These are phyloP conservation scores for Taiozyma onychis DNA, from an alignment of 1,139 yeast species.

Conservation along the genomic window DNA sequence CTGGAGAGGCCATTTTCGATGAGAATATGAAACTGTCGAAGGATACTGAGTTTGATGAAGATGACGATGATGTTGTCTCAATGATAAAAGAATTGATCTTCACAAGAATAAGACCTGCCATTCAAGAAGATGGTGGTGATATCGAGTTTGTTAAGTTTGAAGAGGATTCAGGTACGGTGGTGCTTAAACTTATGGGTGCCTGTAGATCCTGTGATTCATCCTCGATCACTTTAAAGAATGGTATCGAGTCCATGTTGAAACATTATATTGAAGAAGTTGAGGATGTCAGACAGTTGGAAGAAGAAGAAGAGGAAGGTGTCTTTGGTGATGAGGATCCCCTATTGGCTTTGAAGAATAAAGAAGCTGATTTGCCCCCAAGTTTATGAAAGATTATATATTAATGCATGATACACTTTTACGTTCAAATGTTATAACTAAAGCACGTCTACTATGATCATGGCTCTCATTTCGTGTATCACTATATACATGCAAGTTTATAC, in stretches of 20 bases:
- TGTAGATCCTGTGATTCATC: conserved; percentile 77
- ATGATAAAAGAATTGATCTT: conserved; percentile 92
- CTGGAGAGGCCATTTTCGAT: conserved; percentile 60
- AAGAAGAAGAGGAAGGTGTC: conserved; percentile 32
- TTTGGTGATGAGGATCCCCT: conserved; percentile 13
- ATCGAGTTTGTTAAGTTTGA: conserved; percentile 65
- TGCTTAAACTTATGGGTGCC: conserved; percentile 65
- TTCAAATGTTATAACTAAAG: not conserved
- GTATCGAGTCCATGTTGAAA: conserved; percentile 77
- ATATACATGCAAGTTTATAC: not conserved
- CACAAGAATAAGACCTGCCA: conserved; percentile 93
- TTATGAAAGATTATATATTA: conserved; percentile 2
- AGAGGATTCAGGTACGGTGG: conserved; percentile 60
- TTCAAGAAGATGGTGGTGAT: conserved; percentile 83
- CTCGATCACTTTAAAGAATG: conserved; percentile 69
- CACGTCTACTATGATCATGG: not conserved
- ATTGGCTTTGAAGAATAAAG: conserved; percentile 15
- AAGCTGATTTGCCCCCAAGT: conserved; percentile 10
- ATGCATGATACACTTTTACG: not conserved
- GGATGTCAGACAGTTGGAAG: conserved; percentile 55
- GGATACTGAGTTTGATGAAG: conserved; percentile 31
- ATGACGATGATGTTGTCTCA: conserved; percentile 55
- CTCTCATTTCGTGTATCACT: not conserved
- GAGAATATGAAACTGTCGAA: conserved; percentile 27
- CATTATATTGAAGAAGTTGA: conserved; percentile 77